phyloP scores from a whole-genome alignment of 2,329 filamentous ascomycete genomes.

The Pyrenophora graminea region DNA sequence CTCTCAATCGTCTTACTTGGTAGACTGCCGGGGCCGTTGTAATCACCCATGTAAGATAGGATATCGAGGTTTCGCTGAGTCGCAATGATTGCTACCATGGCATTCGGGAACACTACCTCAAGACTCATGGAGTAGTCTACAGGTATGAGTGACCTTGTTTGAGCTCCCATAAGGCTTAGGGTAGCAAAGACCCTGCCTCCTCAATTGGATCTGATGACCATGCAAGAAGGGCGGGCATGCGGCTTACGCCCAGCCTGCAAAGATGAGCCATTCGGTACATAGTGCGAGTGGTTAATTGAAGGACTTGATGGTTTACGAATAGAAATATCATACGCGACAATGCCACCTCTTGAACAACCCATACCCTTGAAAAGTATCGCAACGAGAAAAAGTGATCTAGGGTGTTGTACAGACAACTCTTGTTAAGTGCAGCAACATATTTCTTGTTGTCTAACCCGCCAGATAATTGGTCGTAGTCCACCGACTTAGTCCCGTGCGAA shows the following conservation, averaged over 20 bases:
- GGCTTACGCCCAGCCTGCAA: too few relatives aligned
- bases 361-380: conserved; percentile 21
- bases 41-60: background rate
- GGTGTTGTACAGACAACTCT: background rate
- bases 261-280: background rate
- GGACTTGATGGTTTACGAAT: conserved; percentile 3
- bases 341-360: conserved; percentile 24
- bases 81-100: background rate
- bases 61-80: background rate
- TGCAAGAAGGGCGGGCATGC: background rate
- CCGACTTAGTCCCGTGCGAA: background rate
- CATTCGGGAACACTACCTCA: background rate
- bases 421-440: too few relatives aligned
- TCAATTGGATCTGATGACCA: background rate
- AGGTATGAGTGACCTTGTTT: background rate
- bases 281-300: background rate
- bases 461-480: background rate
- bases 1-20: too few relatives aligned
- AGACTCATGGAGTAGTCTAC: conserved; percentile 10
- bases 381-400: background rate
- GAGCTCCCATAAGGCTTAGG: conserved; percentile 12
- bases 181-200: background rate
- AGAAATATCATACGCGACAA: conserved; percentile 11
- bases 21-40: background rate
- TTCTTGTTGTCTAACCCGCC: background rate